Evolutionary conservation across 2,329 filamentous ascomycete species (phyloP), one percentile per base, ranked within the genome.

Genomic region (Pseudocercospora fijiensis): DNA sequence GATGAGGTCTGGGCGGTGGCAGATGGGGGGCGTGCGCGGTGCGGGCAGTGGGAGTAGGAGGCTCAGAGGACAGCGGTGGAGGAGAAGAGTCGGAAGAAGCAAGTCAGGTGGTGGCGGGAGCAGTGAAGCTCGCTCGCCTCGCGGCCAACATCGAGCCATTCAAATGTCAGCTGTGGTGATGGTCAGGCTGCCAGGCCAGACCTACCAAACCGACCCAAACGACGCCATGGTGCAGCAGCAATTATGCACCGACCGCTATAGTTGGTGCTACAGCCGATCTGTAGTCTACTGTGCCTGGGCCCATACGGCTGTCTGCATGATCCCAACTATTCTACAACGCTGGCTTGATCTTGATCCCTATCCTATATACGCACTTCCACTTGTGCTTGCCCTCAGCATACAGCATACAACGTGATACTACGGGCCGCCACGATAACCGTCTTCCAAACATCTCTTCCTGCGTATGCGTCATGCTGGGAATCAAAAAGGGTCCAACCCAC

Each of bases 211-310:
- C 30, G 13, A 28, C 49, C 11, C 16, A 27, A 52, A 52, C 49
- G 49, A 52, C 49, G 49, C 49, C 49, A 52, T 52, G 16, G 6
- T 27, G 49, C 49, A 52, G 49, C 49, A 52, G 20, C 24, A 52
- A 37, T 37, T 26, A 26, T n/a, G 22, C 49, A 52, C 49, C 49
- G 49, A 22, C 16, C 22, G 20, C 49, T 52, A 52, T 52, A 8
- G 27, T 52, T 28, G 49, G 49, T 52, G 49, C 49, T 24, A 13
- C 49, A 52, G 22, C 16, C 49, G 49, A 49, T 26, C 45, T 49
- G 24, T 26, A 7, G 30, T 13, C 30, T 37, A 37, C 30, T 37
- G n/a, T n/a, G n/a, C 1, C 6, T 37, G 13, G 16, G 33, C 33
- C 33, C 13, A n/a, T n/a, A 37, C 33, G 33, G 33, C 33, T 37